Percentiles rank a stretch among this genome's conserved stretches.
Evolutionary conservation across 768 basidiomycete species (phyloP).

Genomic region (Cyathus striatus): DNA sequence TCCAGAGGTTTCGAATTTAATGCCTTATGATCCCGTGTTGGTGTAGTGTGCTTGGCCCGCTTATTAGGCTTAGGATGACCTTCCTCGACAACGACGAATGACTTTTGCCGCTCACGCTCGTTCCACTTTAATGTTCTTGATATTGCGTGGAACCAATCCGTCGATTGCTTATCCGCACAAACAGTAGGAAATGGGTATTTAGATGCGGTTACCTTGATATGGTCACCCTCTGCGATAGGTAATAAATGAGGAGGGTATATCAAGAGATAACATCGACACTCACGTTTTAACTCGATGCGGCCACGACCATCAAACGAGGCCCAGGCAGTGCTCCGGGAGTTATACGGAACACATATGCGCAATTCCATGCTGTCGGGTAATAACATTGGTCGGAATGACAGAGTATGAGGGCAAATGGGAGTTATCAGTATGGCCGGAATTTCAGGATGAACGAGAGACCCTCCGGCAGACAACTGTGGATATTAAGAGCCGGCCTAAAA

Average conservation of each 20-base stretch:
- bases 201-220: slow-evolving; percentile 96
- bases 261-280: slow-evolving; percentile 22
- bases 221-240: slow-evolving; percentile 80
- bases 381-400: slow-evolving; percentile 98
- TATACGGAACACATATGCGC: slow-evolving; percentile 97
- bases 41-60: slow-evolving; percentile 12
- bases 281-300: slow-evolving; percentile 92
- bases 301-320: slow-evolving; percentile 98
- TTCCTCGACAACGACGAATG: slow-evolving; percentile 97
- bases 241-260: slow-evolving; percentile 7
- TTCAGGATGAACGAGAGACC: slow-evolving; percentile 95
- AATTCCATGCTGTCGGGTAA: slow-evolving; percentile 98
- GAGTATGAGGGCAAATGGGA: slow-evolving; percentile 96
- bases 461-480: slow-evolving; percentile 83
- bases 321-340: slow-evolving; percentile 97
- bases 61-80: slow-evolving; percentile 43
- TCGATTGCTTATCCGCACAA: slow-evolving; percentile 95
- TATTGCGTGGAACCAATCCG: slow-evolving; percentile 98
- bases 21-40: slow-evolving; percentile 8
- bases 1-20: slow-evolving; percentile 21
- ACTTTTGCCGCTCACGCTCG: slow-evolving; percentile 96
- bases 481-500: slow-evolving; percentile 3
- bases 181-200: slow-evolving; percentile 98
- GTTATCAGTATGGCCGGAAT: slow-evolving; percentile 96
- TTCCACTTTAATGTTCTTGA: slow-evolving; percentile 98